phyloP scores from a whole-genome alignment of 768 basidiomycete genomes.

The Chlorophyllum brunneum region DNA sequence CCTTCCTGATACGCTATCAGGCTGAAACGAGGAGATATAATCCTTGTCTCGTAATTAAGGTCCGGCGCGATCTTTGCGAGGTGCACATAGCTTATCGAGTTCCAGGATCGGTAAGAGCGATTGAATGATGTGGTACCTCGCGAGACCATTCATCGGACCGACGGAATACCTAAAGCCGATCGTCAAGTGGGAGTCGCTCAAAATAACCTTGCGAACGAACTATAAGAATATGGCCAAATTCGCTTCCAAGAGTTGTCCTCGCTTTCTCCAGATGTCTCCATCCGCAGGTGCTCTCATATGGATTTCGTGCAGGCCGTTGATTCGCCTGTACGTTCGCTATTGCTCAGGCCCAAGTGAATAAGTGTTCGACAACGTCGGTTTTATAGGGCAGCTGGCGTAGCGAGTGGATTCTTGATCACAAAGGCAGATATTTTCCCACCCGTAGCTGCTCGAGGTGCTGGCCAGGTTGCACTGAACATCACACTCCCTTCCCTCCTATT shows the following conservation, averaged over 20 bases:
- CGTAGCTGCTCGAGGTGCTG: slow-evolving; percentile 54
- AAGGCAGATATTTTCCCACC: slow-evolving; percentile 58
- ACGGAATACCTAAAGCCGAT: too few relatives aligned
- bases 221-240: background rate
- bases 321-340: slow-evolving; percentile 48
- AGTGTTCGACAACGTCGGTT: background rate
- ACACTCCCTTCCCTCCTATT: slow-evolving; percentile 64
- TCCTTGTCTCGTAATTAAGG: too few relatives aligned
- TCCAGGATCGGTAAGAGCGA: too few relatives aligned
- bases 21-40: too few relatives aligned
- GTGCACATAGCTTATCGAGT: too few relatives aligned
- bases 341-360: background rate
- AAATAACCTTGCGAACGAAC: too few relatives aligned
- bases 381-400: slow-evolving; percentile 49
- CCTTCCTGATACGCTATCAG: too few relatives aligned
- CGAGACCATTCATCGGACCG: too few relatives aligned
- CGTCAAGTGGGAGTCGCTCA: too few relatives aligned
- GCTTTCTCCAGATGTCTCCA: slow-evolving; percentile 3
- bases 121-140: too few relatives aligned
- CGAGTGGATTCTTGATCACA: slow-evolving; percentile 53
- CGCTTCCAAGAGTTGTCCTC: background rate
- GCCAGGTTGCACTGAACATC: slow-evolving; percentile 62
- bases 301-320: slow-evolving; percentile 56
- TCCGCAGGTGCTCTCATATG: slow-evolving; percentile 50
- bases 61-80: too few relatives aligned